phyloP scores from a whole-genome alignment of 345 rosid species.

The Raphanus raphanistrum region DNA sequence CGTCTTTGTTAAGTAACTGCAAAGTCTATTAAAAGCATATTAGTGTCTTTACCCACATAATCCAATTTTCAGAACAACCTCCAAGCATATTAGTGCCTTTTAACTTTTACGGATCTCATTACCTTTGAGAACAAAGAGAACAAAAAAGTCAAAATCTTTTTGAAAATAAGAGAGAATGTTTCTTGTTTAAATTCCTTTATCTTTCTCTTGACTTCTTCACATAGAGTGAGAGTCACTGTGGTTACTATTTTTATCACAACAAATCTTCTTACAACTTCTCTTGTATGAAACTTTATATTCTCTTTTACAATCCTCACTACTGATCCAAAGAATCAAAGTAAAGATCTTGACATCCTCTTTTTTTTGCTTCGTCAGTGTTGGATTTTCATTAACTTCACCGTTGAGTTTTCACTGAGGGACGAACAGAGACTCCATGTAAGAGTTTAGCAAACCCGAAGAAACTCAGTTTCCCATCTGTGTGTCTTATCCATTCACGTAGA shows the following conservation, averaged over 20 bases:
- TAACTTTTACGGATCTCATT: not conserved
- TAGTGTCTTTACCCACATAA: no score
- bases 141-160: not conserved
- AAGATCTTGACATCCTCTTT: constrained; percentile 6
- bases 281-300: constrained; percentile 3
- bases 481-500: constrained; percentile 88
- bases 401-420: constrained; percentile 40
- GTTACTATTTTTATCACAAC: not conserved
- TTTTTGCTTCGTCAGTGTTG: not conserved
- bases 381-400: constrained; percentile 15
- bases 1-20: not conserved
- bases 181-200: not conserved
- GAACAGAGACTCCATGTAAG: constrained; percentile 72
- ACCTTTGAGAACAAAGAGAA: not conserved
- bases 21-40: not conserved
- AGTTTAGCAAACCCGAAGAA: constrained; percentile 83
- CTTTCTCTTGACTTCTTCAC: not conserved
- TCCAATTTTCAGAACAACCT: no score
- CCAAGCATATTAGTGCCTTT: no score
- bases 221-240: not conserved
- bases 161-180: not conserved
- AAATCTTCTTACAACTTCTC: not conserved
- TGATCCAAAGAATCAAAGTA: constrained; percentile 20
- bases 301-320: not conserved
- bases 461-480: constrained; percentile 83